These are phyloP conservation scores for Yamadazyma phyllophila DNA, from an alignment of 805 yeast species.

Conservation along the genomic window DNA sequence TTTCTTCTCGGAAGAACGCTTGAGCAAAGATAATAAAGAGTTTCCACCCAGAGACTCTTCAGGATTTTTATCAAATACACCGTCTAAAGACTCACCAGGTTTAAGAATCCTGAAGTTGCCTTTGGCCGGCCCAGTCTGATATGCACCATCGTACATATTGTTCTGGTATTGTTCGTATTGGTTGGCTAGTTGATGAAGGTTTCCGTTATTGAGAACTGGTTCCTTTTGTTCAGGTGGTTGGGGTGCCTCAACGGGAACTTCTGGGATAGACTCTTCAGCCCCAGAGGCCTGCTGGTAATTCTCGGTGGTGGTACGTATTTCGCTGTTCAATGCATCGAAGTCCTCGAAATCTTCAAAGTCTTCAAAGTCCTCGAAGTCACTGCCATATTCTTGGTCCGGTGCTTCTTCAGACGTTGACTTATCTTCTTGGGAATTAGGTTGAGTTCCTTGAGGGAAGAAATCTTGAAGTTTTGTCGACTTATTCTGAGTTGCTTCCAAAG, in stretches of 20 bases:
- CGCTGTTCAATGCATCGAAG: conserved; percentile 27
- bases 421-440: no score
- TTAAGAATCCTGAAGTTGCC: conserved; percentile 25
- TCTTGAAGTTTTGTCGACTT: no score
- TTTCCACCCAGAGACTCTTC: conserved; percentile 8
- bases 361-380: conserved; percentile 29
- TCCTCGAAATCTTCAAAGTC: conserved; percentile 32
- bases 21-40: conserved; percentile 14
- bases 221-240: no score
- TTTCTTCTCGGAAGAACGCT: conserved; percentile 2
- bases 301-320: conserved; percentile 11
- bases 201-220: background rate
- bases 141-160: background rate
- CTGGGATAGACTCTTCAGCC: background rate
- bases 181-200: background rate
- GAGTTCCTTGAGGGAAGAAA: no score
- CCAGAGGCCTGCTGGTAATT: conserved; percentile 4
- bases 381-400: background rate
- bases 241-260: background rate
- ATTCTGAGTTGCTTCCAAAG: background rate
- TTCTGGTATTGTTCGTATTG: conserved; percentile 5
- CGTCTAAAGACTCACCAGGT: conserved; percentile 26
- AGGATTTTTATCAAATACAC: background rate
- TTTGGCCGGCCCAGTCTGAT: conserved; percentile 11
- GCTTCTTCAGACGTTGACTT: background rate